Conservation (phyloP, 2,329 filamentous ascomycete genomes). For the Akanthomyces dipterigenus region DNA sequence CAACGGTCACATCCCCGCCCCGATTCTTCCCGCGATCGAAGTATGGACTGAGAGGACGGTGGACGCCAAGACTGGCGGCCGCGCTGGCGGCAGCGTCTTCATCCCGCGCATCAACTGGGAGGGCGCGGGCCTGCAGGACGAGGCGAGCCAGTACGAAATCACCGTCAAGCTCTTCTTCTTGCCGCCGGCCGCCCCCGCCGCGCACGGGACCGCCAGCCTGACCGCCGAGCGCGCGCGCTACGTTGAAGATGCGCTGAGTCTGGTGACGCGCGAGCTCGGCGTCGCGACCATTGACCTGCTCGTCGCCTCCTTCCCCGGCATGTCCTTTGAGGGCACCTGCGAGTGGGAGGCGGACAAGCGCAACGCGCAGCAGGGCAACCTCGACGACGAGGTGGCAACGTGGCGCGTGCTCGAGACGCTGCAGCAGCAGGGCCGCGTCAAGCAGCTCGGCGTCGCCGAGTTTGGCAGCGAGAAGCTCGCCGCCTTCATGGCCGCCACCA, state of each 20-base stretch:
- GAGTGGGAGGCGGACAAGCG: constrained; percentile 66
- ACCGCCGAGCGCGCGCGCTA: constrained; percentile 59
- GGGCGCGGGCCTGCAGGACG: constrained; percentile 70
- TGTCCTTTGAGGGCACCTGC: constrained; percentile 89
- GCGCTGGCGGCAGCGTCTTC: constrained; percentile 55
- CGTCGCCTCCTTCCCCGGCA: constrained; percentile 86
- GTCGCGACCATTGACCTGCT: constrained; percentile 75
- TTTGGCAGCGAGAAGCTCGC: constrained; percentile 79
- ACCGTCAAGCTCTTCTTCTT: constrained; percentile 95
- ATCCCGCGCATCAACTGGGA: constrained; percentile 73
- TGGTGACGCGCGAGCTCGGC: constrained; percentile 75
- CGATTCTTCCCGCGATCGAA: constrained; percentile 27
- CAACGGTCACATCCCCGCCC: constrained; percentile 22
- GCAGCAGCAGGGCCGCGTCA: constrained; percentile 62
- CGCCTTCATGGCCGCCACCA: constrained; percentile 66
- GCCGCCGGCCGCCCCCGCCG: constrained; percentile 53
- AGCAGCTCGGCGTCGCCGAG: constrained; percentile 77
- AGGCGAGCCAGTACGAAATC: constrained; percentile 81
- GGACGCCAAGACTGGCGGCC: constrained; percentile 34
- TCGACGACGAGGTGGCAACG: constrained; percentile 61
- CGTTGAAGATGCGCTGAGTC: constrained; percentile 67
- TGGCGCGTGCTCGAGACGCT: constrained; percentile 70
- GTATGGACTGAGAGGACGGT: constrained; percentile 59
- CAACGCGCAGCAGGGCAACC: constrained; percentile 55
- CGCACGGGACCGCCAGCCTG: constrained; percentile 54